Percentiles rank a stretch among this genome's conserved stretches.
phyloP scores from a whole-genome alignment of 2,329 filamentous ascomycete genomes.

The Tetracladium maxilliforme region DNA sequence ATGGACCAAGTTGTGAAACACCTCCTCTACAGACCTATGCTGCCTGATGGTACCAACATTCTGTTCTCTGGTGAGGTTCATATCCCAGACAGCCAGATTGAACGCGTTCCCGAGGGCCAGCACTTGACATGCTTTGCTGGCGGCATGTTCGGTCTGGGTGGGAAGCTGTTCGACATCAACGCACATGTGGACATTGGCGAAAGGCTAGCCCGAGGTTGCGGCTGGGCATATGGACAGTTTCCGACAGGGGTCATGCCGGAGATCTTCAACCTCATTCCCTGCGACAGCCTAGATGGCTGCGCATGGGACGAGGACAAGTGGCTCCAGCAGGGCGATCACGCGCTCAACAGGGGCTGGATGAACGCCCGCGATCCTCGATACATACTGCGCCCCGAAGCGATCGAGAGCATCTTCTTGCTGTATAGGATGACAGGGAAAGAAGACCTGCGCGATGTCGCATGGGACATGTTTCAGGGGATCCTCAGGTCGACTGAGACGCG shows the following conservation, averaged over 20 bases:
- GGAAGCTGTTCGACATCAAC: slow-evolving; percentile 42
- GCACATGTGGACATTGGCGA: slow-evolving; percentile 46
- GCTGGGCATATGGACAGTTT: slow-evolving; percentile 52
- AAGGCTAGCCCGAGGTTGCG: slow-evolving; percentile 52
- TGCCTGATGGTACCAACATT: slow-evolving; percentile 50
- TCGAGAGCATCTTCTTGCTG: slow-evolving; percentile 80
- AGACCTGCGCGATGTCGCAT: slow-evolving; percentile 65
- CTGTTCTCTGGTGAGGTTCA: slow-evolving; percentile 55
- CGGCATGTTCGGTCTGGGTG: slow-evolving; percentile 54
- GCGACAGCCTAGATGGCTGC: slow-evolving; percentile 32
- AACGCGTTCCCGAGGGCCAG: slow-evolving; percentile 10
- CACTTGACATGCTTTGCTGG: slow-evolving; percentile 56
- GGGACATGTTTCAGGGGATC: slow-evolving; percentile 71
- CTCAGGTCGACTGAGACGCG: slow-evolving; percentile 49
- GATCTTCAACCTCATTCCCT: slow-evolving; percentile 29
- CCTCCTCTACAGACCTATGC: slow-evolving; percentile 67
- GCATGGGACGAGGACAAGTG: too few relatives aligned
- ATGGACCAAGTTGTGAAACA: slow-evolving; percentile 55
- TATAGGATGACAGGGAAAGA: slow-evolving; percentile 77
- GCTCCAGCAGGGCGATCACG: too few relatives aligned
- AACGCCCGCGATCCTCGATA: too few relatives aligned
- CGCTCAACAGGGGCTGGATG: too few relatives aligned
- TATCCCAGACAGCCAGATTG: slow-evolving; percentile 25
- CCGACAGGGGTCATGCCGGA: slow-evolving; percentile 53
- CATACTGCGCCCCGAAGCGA: slow-evolving; percentile 75